phyloP scores from a whole-genome alignment of 1,139 yeast genomes.

The Scheffersomyces titani region DNA sequence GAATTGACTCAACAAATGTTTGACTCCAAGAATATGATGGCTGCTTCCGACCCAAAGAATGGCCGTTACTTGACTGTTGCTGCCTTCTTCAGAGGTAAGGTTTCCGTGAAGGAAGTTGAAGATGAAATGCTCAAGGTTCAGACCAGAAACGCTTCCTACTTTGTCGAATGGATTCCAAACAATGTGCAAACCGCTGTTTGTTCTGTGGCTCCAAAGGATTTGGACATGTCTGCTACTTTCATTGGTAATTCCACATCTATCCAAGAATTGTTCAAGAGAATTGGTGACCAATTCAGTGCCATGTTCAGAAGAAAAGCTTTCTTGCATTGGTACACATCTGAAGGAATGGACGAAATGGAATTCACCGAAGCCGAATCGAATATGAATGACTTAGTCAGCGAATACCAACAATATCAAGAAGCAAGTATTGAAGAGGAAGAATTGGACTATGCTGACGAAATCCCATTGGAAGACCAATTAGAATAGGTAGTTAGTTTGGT shows the following conservation, averaged over 20 bases:
- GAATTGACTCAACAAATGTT: slow-evolving; percentile 93
- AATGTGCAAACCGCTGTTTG: slow-evolving; percentile 94
- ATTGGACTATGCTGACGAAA: slow-evolving; percentile 67
- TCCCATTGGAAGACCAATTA: slow-evolving; percentile 56
- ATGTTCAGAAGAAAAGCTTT: slow-evolving; percentile 94
- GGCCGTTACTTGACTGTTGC: slow-evolving; percentile 95
- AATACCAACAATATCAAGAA: slow-evolving; percentile 91
- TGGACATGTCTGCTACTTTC: slow-evolving; percentile 88
- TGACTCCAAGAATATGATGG: slow-evolving; percentile 93
- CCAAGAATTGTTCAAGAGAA: slow-evolving; percentile 86
- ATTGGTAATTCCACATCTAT: slow-evolving; percentile 91
- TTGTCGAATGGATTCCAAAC: slow-evolving; percentile 97
- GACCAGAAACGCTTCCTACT: slow-evolving; percentile 75
- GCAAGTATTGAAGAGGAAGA: slow-evolving; percentile 75
- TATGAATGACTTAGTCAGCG: slow-evolving; percentile 84
- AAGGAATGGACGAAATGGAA: slow-evolving; percentile 95
- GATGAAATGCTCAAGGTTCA: slow-evolving; percentile 89
- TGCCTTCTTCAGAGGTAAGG: slow-evolving; percentile 91
- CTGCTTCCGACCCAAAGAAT: slow-evolving; percentile 87
- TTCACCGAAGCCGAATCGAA: slow-evolving; percentile 85
- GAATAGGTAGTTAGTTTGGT: slow-evolving; percentile 24
- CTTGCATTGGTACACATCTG: slow-evolving; percentile 93
- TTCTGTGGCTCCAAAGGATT: slow-evolving; percentile 83
- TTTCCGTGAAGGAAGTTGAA: slow-evolving; percentile 88
- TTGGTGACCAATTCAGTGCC: slow-evolving; percentile 85